A percentile compares a stretch with the other conserved stretches of the same genome.
Evolutionary conservation across 2,329 filamentous ascomycete genomes (phyloP).

Genomic region (Cladobotryum mycophilum): DNA sequence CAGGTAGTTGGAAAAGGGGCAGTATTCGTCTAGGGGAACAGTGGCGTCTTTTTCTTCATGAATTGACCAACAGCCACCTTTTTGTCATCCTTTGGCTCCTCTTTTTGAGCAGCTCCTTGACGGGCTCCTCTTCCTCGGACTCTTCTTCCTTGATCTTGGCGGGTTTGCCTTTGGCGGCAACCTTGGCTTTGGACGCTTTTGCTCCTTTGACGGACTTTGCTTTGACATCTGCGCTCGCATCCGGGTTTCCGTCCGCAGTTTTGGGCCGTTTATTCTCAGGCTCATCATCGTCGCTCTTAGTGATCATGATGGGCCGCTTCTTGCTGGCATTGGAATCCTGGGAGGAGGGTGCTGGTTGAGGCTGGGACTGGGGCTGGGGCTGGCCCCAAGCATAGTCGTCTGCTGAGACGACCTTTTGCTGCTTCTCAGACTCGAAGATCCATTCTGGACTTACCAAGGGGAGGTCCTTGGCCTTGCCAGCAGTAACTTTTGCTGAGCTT

Average conservation of each 20-base stretch:
- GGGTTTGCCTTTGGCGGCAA: neutral
- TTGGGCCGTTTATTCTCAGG: slow-evolving; percentile 12
- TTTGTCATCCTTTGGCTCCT: slow-evolving; percentile 29
- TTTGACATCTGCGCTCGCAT: slow-evolving; percentile 17
- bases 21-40: slow-evolving; percentile 47
- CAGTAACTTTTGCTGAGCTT: slow-evolving; percentile 44
- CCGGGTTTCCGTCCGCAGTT: slow-evolving; percentile 18
- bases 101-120: slow-evolving; percentile 6
- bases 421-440: slow-evolving; percentile 49
- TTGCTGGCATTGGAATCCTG: slow-evolving; percentile 16
- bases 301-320: slow-evolving; percentile 16
- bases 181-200: slow-evolving; percentile 2
- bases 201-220: slow-evolving; percentile 34
- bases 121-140: slow-evolving; percentile 19
- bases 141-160: slow-evolving; percentile 18
- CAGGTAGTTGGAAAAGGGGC: slow-evolving; percentile 29
- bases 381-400: slow-evolving; percentile 23
- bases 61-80: slow-evolving; percentile 38
- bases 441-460: slow-evolving; percentile 55
- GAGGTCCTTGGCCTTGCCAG: slow-evolving; percentile 40
- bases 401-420: slow-evolving; percentile 19
- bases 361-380: slow-evolving; percentile 6
- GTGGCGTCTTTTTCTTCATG: slow-evolving; percentile 38
- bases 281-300: slow-evolving; percentile 6
- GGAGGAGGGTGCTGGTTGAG: too few species aligned